A percentile compares a stretch with the other conserved stretches of the same genome.
phyloP scores from a whole-genome alignment of 2,329 filamentous ascomycete genomes.

The Escovopsis weberi region DNA sequence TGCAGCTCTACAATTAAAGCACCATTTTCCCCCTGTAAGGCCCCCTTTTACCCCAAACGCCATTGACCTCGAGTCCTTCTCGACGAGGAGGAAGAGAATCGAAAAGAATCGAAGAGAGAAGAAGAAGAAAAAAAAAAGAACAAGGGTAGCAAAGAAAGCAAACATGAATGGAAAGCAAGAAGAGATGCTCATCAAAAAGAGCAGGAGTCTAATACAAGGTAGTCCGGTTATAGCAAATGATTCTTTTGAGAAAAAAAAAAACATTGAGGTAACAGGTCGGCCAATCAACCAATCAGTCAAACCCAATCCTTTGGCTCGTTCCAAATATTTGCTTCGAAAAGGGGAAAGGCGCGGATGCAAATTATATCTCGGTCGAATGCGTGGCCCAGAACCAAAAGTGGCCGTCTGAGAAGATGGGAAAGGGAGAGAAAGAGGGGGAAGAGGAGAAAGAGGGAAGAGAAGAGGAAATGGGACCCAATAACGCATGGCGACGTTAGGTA shows the following conservation, averaged over 20 bases:
- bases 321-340: slow-evolving; percentile 4
- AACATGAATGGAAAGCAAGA: slow-evolving; percentile 5
- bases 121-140: neutral
- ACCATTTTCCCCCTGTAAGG: slow-evolving; percentile 1
- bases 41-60: slow-evolving; percentile 6
- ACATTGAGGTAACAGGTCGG: too few species aligned
- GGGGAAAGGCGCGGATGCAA: neutral
- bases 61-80: neutral
- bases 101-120: too few species aligned
- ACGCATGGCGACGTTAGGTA: too few species aligned
- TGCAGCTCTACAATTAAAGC: neutral
- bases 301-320: slow-evolving; percentile 1
- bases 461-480: too few species aligned
- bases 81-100: too few species aligned
- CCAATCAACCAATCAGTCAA: slow-evolving; percentile 13
- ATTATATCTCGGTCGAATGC: too few species aligned
- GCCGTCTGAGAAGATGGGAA: too few species aligned
- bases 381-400: too few species aligned
- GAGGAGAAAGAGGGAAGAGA: too few species aligned
- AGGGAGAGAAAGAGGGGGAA: too few species aligned
- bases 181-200: slow-evolving; percentile 5
- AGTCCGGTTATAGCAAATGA: slow-evolving; percentile 9
- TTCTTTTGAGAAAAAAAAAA: slow-evolving; percentile 5
- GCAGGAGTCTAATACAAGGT: slow-evolving; percentile 8
- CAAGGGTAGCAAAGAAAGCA: neutral